These are phyloP conservation scores for Tricholoma saponaceum DNA, from an alignment of 768 basidiomycete species.

Conservation along the genomic window DNA sequence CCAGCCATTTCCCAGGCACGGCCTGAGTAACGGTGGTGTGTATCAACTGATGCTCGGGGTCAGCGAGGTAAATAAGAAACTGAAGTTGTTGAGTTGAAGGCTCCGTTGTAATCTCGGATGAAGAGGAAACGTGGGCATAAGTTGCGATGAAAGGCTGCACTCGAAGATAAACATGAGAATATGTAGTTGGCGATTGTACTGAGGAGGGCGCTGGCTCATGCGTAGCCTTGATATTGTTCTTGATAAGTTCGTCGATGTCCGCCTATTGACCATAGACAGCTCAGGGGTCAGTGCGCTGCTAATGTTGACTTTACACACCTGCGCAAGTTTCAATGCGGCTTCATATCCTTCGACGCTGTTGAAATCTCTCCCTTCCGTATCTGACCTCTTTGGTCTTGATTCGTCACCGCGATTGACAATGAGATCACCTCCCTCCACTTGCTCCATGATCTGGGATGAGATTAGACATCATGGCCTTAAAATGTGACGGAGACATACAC, in stretches of 20 bases:
- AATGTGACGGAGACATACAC: slow-evolving; percentile 42
- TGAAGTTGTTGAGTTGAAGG: slow-evolving; percentile 49
- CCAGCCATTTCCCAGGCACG: slow-evolving; percentile 82
- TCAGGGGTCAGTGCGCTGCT: slow-evolving; percentile 3
- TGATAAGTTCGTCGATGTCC: slow-evolving; percentile 72
- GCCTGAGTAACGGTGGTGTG: slow-evolving; percentile 81
- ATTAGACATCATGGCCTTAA: slow-evolving; percentile 1
- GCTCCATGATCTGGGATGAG: slow-evolving; percentile 74
- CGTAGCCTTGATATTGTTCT: slow-evolving; percentile 45
- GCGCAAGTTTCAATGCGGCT: slow-evolving; percentile 79
- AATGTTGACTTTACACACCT: slow-evolving; percentile 41
- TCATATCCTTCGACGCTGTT: slow-evolving; percentile 84
- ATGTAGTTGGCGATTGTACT: slow-evolving; percentile 59
- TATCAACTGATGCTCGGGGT: slow-evolving; percentile 75
- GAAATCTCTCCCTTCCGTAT: slow-evolving; percentile 55
- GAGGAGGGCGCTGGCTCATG: slow-evolving; percentile 26
- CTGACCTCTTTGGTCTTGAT: slow-evolving; percentile 62
- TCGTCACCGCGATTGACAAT: slow-evolving; percentile 82
- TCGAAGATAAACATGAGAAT: slow-evolving; percentile 89
- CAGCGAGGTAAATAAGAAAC: slow-evolving; percentile 68
- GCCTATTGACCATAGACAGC: slow-evolving; percentile 41
- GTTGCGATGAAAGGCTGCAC: slow-evolving; percentile 80
- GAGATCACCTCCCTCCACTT: slow-evolving; percentile 90
- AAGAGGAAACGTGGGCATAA: slow-evolving; percentile 37
- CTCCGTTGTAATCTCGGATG: slow-evolving; percentile 30